Conservation (phyloP, 2,329 filamentous ascomycete species). For the Coniella vitis region DNA sequence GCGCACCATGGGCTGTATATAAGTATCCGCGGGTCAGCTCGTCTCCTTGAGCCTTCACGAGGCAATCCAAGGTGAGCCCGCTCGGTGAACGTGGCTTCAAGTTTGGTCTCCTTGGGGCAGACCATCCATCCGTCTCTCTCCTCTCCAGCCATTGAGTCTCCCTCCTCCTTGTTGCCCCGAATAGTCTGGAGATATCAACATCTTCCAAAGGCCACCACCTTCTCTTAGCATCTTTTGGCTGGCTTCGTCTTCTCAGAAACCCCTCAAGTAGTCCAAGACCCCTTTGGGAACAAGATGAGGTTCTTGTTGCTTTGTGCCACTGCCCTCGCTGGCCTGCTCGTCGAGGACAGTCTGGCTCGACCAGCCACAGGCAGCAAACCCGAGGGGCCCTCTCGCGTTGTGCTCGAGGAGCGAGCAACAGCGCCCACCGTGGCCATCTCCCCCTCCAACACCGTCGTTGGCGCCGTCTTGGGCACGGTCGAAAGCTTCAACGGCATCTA, state of each 20-base stretch:
- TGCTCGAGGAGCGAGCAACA: conserved; percentile 6
- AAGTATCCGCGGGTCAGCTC: too few relatives aligned
- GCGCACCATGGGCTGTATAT: too few relatives aligned
- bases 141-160: too few relatives aligned
- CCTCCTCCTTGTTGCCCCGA: too few relatives aligned
- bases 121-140: too few relatives aligned
- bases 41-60: too few relatives aligned
- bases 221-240: too few relatives aligned
- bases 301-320: not conserved
- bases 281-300: conserved; percentile 2
- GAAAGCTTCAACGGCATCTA: conserved; percentile 71
- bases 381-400: not conserved
- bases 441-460: conserved; percentile 50
- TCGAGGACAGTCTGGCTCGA: conserved; percentile 1
- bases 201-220: too few relatives aligned
- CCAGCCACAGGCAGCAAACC: conserved; percentile 1
- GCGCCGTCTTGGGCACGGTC: conserved; percentile 37
- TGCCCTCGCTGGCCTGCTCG: not conserved
- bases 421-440: conserved; percentile 44
- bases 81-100: too few relatives aligned
- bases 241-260: not conserved
- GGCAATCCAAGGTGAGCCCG: too few relatives aligned
- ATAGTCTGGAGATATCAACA: too few relatives aligned
- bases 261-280: not conserved
- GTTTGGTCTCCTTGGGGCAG: too few relatives aligned